Base-by-base conservation (phyloP, 768 basidiomycete genomes). In the Tulasnella sp. region DNA sequence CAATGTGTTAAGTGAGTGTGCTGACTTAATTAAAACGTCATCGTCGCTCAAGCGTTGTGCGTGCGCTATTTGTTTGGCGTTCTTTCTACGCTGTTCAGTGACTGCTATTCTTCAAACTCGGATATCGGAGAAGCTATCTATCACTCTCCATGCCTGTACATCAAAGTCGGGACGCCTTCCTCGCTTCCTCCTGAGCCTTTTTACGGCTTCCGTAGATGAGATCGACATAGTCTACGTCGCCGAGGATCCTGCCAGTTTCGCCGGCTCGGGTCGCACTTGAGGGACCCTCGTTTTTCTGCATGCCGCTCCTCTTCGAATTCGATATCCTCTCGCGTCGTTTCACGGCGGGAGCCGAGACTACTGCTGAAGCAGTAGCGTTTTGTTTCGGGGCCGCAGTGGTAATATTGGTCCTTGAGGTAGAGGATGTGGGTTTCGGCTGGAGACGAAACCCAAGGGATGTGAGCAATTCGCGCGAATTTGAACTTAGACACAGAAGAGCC, bases 241-340 rank as follows among this genome's bases (percentile, higher is more conserved):
- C 70, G 26, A 71, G 70, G n/a, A 71, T 26, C 70, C 70, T 71
- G 42, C 70, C 70, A 13, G 57, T 13, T 9, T n/a, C 23, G 57
- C 11, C 9, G 57, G 5, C n/a, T 71, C 16, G 3, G 37, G 42
- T 71, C 16, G 11, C 18, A 37, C 23, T 39, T 5, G 42, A 23
- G 70, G 70, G 70, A 37, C 70, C n/a, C 13, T 71, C 32, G 29
- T 11, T 44, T 29, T 37, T 39, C 23, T 39, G 37, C 26, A 3
- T 26, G n/a, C 23, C 26, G 23, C 23, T 61, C n/a, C 29, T 29
- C 26, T n/a, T 61, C n/a, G 57, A 29, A 26, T 61, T 61, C 5
- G 57, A 61, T 71, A 71, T 39, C 42, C 70, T 71, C 70, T 39
- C 70, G 20, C 70, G 70, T 39, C 70, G 70, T 40, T 71, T 71